phyloP scores from a whole-genome alignment of 805 yeast genomes.

The Dipodascus geniculatus region DNA sequence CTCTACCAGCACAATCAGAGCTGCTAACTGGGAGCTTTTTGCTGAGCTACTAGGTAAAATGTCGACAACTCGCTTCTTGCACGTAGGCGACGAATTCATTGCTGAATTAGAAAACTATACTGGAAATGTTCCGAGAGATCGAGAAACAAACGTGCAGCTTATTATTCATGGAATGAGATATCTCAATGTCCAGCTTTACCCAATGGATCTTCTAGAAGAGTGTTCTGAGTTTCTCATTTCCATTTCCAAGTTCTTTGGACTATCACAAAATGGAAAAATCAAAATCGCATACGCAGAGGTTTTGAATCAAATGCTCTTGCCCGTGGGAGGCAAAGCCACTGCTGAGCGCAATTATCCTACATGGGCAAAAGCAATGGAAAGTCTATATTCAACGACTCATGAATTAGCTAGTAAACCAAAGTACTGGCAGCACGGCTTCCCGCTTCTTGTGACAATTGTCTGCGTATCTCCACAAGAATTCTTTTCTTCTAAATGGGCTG shows the following conservation, averaged over 20 bases:
- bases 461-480: constrained; percentile 72
- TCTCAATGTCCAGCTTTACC: constrained; percentile 65
- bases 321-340: constrained; percentile 73
- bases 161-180: constrained; percentile 89
- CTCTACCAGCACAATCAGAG: constrained; percentile 59
- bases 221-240: constrained; percentile 84
- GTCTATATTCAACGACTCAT: constrained; percentile 40
- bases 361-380: constrained; percentile 75
- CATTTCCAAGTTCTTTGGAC: constrained; percentile 67
- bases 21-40: constrained; percentile 88
- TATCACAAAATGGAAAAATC: constrained; percentile 53
- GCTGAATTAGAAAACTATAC: constrained; percentile 86
- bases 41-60: constrained; percentile 83
- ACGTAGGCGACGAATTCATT: constrained; percentile 87
- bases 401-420: constrained; percentile 35
- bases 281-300: constrained; percentile 79
- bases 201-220: constrained; percentile 84
- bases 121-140: constrained; percentile 33
- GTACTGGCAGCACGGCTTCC: constrained; percentile 58
- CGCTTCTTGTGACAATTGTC: constrained; percentile 58
- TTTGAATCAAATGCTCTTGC: constrained; percentile 58
- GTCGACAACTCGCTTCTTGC: constrained; percentile 72
- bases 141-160: constrained; percentile 54
- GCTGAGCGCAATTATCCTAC: constrained; percentile 95
- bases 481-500: constrained; percentile 63